Base-by-base conservation (phyloP, 83 land plant species). In the Diphasiastrum complanatum region DNA sequence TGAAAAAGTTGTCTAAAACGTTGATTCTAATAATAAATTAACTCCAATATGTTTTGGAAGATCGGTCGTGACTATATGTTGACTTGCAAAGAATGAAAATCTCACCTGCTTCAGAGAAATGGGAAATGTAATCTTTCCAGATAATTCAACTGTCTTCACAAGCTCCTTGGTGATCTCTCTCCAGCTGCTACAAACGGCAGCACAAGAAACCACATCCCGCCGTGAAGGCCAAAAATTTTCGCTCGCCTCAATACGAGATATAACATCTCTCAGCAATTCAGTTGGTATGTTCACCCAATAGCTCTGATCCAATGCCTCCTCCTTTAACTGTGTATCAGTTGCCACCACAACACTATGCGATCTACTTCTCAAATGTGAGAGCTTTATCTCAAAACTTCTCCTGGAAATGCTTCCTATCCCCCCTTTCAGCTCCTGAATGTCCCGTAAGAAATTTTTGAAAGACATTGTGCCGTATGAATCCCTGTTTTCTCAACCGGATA, bases 101-200 rank as follows among this genome's bases (percentile, higher is more conserved):
- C n/a, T n/a, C 33, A 54, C 58, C 58, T 54, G 58, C 25, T 54
- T 54, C 11, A 54, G 33, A 33, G 58, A 54, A n/a, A 54, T 28
- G 5, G 58, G 58, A 54, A 54, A 54, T 6, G 58, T 54, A 25
- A 54, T 28, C 58, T 54, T 54, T 30, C 58, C 58, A 54, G 58
- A 54, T 18, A 54, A 4, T n/a, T 54, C 58, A 6, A 33, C 33
- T 18, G 58, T 12, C 33, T 54, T 54, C 33, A 54, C 58, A 28
- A 54, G 58, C 33, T 54, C 58, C 33, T 54, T 54, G 58, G 58
- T 54, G 29, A 54, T 54, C 33, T 54, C 58, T 33, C 58, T 22
- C 58, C 58, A 54, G 33, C 33, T 54, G 58, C 58, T 54, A n/a
- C 58, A 54, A 22, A 54, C 58, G 29, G 58, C 33, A 54, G 58